phyloP scores from a whole-genome alignment of 2,329 filamentous ascomycete genomes.

The Lasiodiplodia sp. region DNA sequence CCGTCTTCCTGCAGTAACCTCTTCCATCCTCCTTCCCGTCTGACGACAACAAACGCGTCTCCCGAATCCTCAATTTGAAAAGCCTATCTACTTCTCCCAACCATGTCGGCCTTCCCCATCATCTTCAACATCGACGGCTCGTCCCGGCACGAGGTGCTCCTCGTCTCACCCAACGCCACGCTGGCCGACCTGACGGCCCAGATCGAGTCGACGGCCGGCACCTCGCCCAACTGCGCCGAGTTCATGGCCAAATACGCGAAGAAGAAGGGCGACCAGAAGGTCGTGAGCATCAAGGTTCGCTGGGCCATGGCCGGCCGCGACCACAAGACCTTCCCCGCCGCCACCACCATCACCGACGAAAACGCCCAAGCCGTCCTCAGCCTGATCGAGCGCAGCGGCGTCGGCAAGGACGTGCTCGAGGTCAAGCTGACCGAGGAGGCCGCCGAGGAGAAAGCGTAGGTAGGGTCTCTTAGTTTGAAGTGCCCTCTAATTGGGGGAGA shows the following conservation, averaged over 20 bases:
- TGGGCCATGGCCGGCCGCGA: slow-evolving; percentile 44
- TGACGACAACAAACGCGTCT: neutral
- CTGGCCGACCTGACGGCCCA: slow-evolving; percentile 30
- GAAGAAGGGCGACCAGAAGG: slow-evolving; percentile 38
- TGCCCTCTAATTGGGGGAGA: no score
- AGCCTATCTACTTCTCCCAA: no score
- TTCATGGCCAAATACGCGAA: slow-evolving; percentile 47
- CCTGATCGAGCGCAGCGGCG: slow-evolving; percentile 41
- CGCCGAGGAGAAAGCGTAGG: slow-evolving; percentile 33
- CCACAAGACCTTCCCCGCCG: slow-evolving; percentile 41
- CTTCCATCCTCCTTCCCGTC: neutral
- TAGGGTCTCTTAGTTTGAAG: neutral
- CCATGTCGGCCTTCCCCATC: slow-evolving; percentile 37
- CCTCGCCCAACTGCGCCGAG: slow-evolving; percentile 44
- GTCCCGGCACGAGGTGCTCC: slow-evolving; percentile 43
- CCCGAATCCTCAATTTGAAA: neutral
- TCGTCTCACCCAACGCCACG: slow-evolving; percentile 30
- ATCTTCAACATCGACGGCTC: slow-evolving; percentile 47
- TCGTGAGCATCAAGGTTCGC: slow-evolving; percentile 42
- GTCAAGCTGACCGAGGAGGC: slow-evolving; percentile 36
- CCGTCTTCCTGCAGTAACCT: neutral
- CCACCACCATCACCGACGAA: slow-evolving; percentile 45
- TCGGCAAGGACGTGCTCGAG: slow-evolving; percentile 46
- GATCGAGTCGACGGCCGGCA: slow-evolving; percentile 31
- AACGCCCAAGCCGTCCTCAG: slow-evolving; percentile 42